Percentiles rank a stretch among this genome's conserved stretches.
Evolutionary conservation across 768 basidiomycete genomes (phyloP).

Genomic region (Pisolithus sp.): DNA sequence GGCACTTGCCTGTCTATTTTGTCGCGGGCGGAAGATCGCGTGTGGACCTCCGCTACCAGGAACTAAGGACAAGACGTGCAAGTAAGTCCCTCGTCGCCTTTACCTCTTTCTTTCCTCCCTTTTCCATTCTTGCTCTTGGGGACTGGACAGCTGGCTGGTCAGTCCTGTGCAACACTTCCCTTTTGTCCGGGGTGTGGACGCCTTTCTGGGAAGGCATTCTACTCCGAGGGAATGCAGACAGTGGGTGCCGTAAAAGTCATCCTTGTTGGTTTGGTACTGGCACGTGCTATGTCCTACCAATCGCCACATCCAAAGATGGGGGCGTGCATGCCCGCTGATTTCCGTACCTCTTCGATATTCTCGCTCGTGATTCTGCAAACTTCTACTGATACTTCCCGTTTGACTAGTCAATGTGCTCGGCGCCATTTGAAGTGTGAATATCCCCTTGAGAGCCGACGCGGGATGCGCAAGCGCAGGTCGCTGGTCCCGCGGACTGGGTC

Average conservation of each 20-base stretch:
- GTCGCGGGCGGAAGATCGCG: slow-evolving; percentile 62
- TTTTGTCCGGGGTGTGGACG: too few species aligned
- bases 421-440: slow-evolving; percentile 67
- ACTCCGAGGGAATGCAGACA: too few species aligned
- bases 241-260: neutral
- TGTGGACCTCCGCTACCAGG: slow-evolving; percentile 54
- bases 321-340: slow-evolving; percentile 16
- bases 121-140: neutral
- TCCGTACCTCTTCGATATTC: slow-evolving; percentile 8
- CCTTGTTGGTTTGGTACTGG: neutral
- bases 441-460: slow-evolving; percentile 62
- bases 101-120: neutral
- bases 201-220: too few species aligned
- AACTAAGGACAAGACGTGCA: slow-evolving; percentile 55
- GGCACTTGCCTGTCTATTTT: slow-evolving; percentile 58
- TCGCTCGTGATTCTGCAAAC: neutral
- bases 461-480: slow-evolving; percentile 47
- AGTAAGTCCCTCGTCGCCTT: slow-evolving; percentile 38
- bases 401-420: slow-evolving; percentile 61
- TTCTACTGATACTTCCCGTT: slow-evolving; percentile 20
- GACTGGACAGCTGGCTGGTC: too few species aligned
- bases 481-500: slow-evolving; percentile 26
- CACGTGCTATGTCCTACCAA: slow-evolving; percentile 13
- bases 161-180: too few species aligned
- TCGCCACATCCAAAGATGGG: slow-evolving; percentile 9